These are phyloP conservation scores for Zelonia costaricensis DNA, from an alignment of 208 protist species.

Conservation along the genomic window DNA sequence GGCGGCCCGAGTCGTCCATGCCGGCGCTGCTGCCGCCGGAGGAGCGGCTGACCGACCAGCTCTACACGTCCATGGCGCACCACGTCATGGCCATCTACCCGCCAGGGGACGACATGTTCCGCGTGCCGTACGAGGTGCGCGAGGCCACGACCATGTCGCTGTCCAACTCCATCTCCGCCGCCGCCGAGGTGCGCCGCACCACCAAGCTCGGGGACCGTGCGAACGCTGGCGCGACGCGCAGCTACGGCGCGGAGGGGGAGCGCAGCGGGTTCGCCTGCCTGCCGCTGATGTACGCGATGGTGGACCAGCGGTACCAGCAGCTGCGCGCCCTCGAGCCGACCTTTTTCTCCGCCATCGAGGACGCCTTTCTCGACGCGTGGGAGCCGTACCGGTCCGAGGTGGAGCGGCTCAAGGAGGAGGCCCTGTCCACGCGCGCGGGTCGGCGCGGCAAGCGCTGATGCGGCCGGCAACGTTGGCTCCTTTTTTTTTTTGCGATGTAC, in stretches of 20 bases:
- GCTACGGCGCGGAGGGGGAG: conserved; percentile 50
- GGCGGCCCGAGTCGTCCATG: conserved; percentile 40
- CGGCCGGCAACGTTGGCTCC: neutral
- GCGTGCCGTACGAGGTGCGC: conserved; percentile 70
- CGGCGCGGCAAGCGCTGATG: conserved; percentile 65
- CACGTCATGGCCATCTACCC: conserved; percentile 55
- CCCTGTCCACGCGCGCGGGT: conserved; percentile 49
- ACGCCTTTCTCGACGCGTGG: conserved; percentile 74
- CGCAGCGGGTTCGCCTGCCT: conserved; percentile 54
- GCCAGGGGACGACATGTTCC: conserved; percentile 75
- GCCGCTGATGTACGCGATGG: conserved; percentile 66
- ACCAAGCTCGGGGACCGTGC: conserved; percentile 6
- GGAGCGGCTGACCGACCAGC: conserved; percentile 58
- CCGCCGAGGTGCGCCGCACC: conserved; percentile 7
- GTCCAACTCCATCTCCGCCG: neutral
- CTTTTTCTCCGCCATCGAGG: conserved; percentile 71
- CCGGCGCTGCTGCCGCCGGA: conserved; percentile 9
- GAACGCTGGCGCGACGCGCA: conserved; percentile 3
- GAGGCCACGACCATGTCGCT: conserved; percentile 36
- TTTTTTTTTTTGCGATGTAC: too few relatives aligned
- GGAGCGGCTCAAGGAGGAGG: conserved; percentile 73
- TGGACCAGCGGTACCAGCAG: conserved; percentile 65
- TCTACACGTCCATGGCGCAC: conserved; percentile 77
- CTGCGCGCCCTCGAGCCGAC: conserved; percentile 83
- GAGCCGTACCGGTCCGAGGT: conserved; percentile 83